phyloP scores from a whole-genome alignment of 768 basidiomycete species.

The Panellus pusillus region DNA sequence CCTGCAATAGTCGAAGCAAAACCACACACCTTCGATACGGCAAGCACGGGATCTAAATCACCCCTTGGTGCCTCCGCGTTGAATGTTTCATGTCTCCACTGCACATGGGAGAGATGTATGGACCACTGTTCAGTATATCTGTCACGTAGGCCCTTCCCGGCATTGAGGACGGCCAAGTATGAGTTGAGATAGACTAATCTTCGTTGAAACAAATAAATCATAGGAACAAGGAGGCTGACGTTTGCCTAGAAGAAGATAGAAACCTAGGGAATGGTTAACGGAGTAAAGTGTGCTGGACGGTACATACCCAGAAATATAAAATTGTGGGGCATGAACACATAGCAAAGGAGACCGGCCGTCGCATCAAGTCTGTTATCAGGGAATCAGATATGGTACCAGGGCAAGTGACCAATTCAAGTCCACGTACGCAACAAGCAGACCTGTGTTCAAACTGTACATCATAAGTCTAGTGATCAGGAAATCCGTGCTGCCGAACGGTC shows the following conservation, averaged over 20 bases:
- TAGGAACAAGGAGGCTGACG: constrained; percentile 31
- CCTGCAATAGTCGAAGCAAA: no score
- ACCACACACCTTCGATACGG: constrained; percentile 1
- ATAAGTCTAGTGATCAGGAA: constrained; percentile 48
- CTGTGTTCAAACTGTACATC: constrained; percentile 56
- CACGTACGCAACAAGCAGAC: constrained; percentile 44
- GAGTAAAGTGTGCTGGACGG: neutral
- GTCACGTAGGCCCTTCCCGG: constrained; percentile 41
- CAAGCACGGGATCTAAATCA: neutral
- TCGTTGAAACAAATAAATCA: neutral
- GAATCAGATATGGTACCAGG: neutral
- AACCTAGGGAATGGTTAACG: constrained; percentile 26
- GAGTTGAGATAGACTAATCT: constrained; percentile 55
- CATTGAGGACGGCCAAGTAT: constrained; percentile 56
- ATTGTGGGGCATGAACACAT: constrained; percentile 53
- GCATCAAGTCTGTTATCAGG: constrained; percentile 42
- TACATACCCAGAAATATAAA: constrained; percentile 50
- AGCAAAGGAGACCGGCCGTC: constrained; percentile 44
- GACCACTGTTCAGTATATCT: constrained; percentile 37
- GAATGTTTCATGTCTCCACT: constrained; percentile 3
- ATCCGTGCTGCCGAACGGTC: constrained; percentile 42
- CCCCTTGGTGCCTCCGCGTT: neutral
- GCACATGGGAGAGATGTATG: constrained; percentile 42
- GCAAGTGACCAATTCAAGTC: constrained; percentile 17
- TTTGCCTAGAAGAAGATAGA: constrained; percentile 55